A percentile compares a stretch with the other conserved stretches of the same genome.
Conservation (phyloP, 805 yeast species). For the Danielia reshetovae region DNA sequence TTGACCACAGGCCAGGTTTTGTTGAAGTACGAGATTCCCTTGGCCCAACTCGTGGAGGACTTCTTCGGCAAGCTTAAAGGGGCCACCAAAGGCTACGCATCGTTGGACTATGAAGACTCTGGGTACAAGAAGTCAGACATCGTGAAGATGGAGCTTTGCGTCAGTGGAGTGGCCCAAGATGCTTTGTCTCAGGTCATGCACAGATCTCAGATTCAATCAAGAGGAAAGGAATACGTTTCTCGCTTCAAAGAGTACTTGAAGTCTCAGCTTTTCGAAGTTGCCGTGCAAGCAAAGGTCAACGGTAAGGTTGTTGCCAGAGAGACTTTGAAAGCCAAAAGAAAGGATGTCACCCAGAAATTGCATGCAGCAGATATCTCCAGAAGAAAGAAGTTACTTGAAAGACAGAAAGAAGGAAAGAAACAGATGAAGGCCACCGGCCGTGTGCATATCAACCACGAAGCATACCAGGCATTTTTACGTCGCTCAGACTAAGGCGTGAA, state of each 20-base stretch:
- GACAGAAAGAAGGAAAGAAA: constrained; percentile 93
- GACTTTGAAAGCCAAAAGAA: constrained; percentile 87
- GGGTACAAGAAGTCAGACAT: constrained; percentile 81
- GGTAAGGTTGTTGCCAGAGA: constrained; percentile 83
- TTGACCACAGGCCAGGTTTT: constrained; percentile 77
- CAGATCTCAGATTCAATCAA: constrained; percentile 62
- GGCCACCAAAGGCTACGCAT: constrained; percentile 86
- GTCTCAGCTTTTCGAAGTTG: constrained; percentile 86
- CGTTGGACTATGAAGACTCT: constrained; percentile 89
- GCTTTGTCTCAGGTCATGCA: constrained; percentile 93
- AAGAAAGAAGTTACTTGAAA: constrained; percentile 78
- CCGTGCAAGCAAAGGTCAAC: constrained; percentile 85
- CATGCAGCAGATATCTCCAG: constrained; percentile 93
- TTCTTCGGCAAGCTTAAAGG: constrained; percentile 93
- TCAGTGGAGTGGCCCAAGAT: constrained; percentile 85
- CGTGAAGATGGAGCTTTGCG: constrained; percentile 82
- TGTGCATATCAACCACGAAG: constrained; percentile 75
- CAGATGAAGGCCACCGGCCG: constrained; percentile 75
- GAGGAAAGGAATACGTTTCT: constrained; percentile 79
- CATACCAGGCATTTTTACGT: constrained; percentile 80
- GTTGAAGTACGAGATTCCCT: constrained; percentile 75
- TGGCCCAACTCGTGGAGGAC: constrained; percentile 89
- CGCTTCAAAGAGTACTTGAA: constrained; percentile 75
- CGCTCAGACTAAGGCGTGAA: constrained; percentile 18
- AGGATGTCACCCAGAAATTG: constrained; percentile 89